Base-by-base conservation (phyloP, 345 rosid species). In the Eucalyptus urophylla region DNA sequence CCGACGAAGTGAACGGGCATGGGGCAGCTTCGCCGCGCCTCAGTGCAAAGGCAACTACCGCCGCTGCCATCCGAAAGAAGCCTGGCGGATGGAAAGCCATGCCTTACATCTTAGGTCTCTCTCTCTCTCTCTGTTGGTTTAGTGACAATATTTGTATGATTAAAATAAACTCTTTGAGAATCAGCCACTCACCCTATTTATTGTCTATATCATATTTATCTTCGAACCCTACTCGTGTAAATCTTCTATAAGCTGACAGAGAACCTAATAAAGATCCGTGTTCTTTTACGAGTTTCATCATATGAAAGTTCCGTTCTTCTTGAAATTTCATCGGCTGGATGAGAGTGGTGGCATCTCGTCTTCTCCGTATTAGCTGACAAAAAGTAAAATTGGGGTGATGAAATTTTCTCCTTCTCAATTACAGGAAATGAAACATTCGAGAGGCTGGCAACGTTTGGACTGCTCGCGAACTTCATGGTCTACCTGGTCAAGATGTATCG, bases 51-150 rank as follows among this genome's bases (percentile, higher is more conserved):
- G 14, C 83, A 76, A 40, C 83, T 24, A 6, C 83, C 83, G 25
- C 3, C 89, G 91, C 14, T 86, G 58, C 89, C 15, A 87, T 49
- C 21, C 89, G 88, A 81, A 94, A 92, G 89, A 90, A 92, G 90
- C 95, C 96, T 43, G 95, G 94, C 8, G 99, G 97, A 92, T 97
- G 99, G 98, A 96, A 87, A 93, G 92, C 96, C 90, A 97, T 97
- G 95, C 95, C 98, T 50, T 95, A 88, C 88, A 94, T 96, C 69
- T 88, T 97, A 94, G 98, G 98, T 96, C 56, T 44, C 80, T 51
- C 62, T 22, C 49, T 88, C 37, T 76, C 7, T 56, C 9, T 47
- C 4, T 43, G 47, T 40, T 50, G 40, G n/a, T 17, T 88, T 16
- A 9, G 27, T 37, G 21, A 87, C 12, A 8, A 58, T 87, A 56